phyloP scores from a whole-genome alignment of 768 basidiomycete species.

The Suillus variegatus region DNA sequence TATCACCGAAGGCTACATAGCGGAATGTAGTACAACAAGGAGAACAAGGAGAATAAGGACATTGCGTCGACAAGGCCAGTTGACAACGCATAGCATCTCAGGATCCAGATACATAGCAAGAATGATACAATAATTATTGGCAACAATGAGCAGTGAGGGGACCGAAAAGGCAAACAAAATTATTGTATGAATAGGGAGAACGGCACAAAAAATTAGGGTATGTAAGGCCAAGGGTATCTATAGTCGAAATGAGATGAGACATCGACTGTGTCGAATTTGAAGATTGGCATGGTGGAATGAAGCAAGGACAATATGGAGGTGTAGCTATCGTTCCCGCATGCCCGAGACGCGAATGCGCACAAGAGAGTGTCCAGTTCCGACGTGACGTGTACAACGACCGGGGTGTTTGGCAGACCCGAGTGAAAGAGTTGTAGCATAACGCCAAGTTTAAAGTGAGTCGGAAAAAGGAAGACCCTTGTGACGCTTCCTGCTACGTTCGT shows the following conservation, averaged over 20 bases:
- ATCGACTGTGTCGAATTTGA: not conserved
- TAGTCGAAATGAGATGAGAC: not conserved
- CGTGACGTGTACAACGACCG: too few relatives aligned
- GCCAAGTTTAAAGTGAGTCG: not conserved
- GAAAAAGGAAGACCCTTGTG: constrained; percentile 22
- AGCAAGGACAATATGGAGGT: not conserved
- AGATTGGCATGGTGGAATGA: not conserved
- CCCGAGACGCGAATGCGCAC: not conserved
- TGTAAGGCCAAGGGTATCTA: not conserved
- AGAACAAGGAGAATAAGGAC: not conserved
- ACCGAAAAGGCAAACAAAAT: not conserved
- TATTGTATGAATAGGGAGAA: not conserved
- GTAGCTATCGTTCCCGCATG: not conserved
- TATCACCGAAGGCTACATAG: not conserved
- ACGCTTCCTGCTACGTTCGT: constrained; percentile 35
- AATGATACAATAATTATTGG: not conserved
- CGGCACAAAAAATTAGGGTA: constrained; percentile 8
- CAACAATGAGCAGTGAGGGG: not conserved
- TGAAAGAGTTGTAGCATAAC: not conserved
- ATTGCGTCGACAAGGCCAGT: not conserved
- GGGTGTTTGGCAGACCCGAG: not conserved
- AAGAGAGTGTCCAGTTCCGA: not conserved
- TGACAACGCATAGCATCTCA: constrained; percentile 2
- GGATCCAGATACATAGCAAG: not conserved
- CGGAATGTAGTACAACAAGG: not conserved